Evolutionary conservation across 257 asterid genomes (phyloP), one percentile per base, ranked within the genome.

Genomic region (Ilex aquifolium): DNA sequence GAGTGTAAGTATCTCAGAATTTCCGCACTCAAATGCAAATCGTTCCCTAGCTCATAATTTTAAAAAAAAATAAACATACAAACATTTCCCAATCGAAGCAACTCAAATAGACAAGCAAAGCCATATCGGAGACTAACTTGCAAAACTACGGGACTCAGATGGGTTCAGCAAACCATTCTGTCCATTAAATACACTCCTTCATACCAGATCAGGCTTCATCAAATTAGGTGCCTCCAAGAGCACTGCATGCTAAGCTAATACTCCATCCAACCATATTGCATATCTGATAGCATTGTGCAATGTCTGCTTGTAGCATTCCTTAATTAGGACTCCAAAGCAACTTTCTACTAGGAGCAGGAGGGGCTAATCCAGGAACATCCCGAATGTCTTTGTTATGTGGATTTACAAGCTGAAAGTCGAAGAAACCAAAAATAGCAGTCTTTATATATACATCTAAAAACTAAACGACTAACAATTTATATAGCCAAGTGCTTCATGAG

Each of bases 341-440:
- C 71, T 80, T 86, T 59, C 96, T 84, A 29, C 83, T 46, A 36
- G 88, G 96, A 63, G 72, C 96, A 15, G 96, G 96, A 75, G 98
- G 98, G 62, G 98, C 96, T 70, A 91, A 65, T 56, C 98, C 98
- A 16, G 98, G 98, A 72, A 91, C 84, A 67, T 88, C 95, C 51
- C 92, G 83, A 50, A 91, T 88, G 71, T 81, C 90, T 74, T 79
- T 84, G 92, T 88, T 91, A 39, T 74, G 59, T n/a, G 98, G 98
- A 74, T 91, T 81, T 74, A 88, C 95, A 44, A 88, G 83, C 98
- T 91, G 91, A 60, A 76, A 78, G 62, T 65, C 54, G 2, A 49
- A 7, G 9, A 44, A 44, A 44, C 0, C 0, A 44, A 11, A 11
- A 49, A 12, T 49, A 15, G 17, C 14, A 11, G 10, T 49, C 5